Percentiles rank a stretch among this genome's conserved stretches.
Evolutionary conservation across 1,284 basidiomycete genomes (phyloP).

Genomic region (Chalciporus sp.): DNA sequence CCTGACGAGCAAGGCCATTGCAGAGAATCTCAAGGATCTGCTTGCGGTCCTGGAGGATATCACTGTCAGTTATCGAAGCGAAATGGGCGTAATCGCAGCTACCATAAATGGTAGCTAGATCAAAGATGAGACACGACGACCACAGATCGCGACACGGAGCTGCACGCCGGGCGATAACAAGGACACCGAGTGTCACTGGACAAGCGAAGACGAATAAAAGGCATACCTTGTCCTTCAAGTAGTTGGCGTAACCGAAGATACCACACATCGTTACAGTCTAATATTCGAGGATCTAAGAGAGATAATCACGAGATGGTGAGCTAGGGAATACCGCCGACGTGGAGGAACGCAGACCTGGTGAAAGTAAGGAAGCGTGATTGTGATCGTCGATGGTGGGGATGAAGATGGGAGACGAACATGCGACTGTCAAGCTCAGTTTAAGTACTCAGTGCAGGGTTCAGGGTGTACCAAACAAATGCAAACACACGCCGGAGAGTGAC

Average conservation of each 20-base stretch:
- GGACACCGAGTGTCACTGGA: slow-evolving; percentile 6
- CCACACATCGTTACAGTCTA: slow-evolving; percentile 70
- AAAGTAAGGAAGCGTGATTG: neutral
- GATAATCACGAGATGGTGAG: slow-evolving; percentile 2
- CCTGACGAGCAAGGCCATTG: slow-evolving; percentile 92
- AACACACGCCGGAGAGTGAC: slow-evolving; percentile 17
- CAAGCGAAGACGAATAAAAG: slow-evolving; percentile 1
- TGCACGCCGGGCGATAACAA: slow-evolving; percentile 13
- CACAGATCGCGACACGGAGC: slow-evolving; percentile 13
- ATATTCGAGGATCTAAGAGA: slow-evolving; percentile 2
- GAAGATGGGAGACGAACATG: slow-evolving; percentile 29
- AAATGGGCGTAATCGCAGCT: slow-evolving; percentile 5
- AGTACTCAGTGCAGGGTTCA: slow-evolving; percentile 34
- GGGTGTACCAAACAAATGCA: slow-evolving; percentile 35
- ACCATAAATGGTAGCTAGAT: slow-evolving; percentile 23
- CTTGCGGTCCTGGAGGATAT: slow-evolving; percentile 75
- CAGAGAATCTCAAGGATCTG: slow-evolving; percentile 91
- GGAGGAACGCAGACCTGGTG: slow-evolving; percentile 17
- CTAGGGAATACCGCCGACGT: neutral
- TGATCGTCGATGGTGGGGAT: slow-evolving; percentile 13
- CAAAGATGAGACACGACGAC: neutral
- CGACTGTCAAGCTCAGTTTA: slow-evolving; percentile 20
- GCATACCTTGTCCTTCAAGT: slow-evolving; percentile 86
- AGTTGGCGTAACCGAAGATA: slow-evolving; percentile 96
- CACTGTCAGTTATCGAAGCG: slow-evolving; percentile 17